Evolutionary conservation across 1,139 yeast genomes (phyloP), one percentile per base, ranked within the genome.

Genomic region (Taphrina communis): DNA sequence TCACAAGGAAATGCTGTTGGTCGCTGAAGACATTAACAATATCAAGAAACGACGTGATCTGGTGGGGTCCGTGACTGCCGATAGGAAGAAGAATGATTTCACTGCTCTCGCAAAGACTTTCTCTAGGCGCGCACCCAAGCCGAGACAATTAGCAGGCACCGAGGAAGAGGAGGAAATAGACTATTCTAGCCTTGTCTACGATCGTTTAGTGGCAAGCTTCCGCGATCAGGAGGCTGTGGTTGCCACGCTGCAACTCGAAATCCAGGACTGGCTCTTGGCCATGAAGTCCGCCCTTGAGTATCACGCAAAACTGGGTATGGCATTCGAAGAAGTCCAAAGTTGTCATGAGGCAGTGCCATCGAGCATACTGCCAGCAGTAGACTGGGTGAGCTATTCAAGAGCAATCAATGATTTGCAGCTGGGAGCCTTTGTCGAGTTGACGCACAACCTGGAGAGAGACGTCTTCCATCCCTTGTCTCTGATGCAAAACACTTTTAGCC

Each of bases 1-100:
- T 0, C 66, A 71, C 31, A 69, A 69, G 11, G 70, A 72, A 55
- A 73, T 77, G 61, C 73, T 74, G 46, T 69, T 70, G 3, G 72
- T 75, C 44, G 77, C 77, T 1, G 76, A 75, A 36, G 72, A 76
- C 31, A 78, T 78, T 68, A 78, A 78, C 50, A 72, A 72, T 39
- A 74, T 71, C 36, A 73, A 73, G 41, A 66, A 71, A 17, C 67
- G 71, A 66, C 36, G 65, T 31, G 55, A 48, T 42, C 42, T 69
- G 21, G 58, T 52, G 21, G 52, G 57, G 48, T 46, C 66, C n/a
- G 8, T 69, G 31, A 36, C 46, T 8, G 65, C 50, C 36, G 56
- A 44, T 31, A 50, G 57, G 21, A 63, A 57, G 56, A 53, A 51
- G 51, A 51, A 44, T n/a, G 69, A 66, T 39, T 25, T 68, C 25